Evolutionary conservation across 352 stramenopile genomes (phyloP), one percentile per base, ranked within the genome.

Genomic region (Pythium phragmitis): DNA sequence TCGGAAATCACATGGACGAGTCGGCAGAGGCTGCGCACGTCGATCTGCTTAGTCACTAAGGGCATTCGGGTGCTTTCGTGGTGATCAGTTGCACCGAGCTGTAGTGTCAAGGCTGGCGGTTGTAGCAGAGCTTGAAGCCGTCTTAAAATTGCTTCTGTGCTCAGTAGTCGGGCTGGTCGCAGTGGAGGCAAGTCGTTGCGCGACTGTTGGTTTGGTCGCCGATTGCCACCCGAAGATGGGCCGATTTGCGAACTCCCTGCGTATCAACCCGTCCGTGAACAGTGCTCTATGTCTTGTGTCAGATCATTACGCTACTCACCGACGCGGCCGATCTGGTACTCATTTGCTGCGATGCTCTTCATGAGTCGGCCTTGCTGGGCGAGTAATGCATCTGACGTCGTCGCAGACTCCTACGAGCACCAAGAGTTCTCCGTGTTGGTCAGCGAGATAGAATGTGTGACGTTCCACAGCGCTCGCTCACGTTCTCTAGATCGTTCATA

Each of bases 401-500:
- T 48, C 36, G 36, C 52, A 23, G 37, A 46, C n/a, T 58, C 52
- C 52, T 58, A n/a, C 36, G 37, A 17, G 37, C 37, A 16, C 37
- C 37, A 21, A 30, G 26, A 5, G 26, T 30, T 17, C 5, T 19
- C 33, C 36, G 28, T 17, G 14, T 60, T 7, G 49, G 52, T 30
- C 7, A 6, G 21, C 17, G 9, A 46, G 33, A 39, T 19, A 23
- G 4, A 45, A 12, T 3, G 21, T 23, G 45, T 47, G 19, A 49
- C 26, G 4, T 30, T 5, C 33, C 41, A 12, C 45, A 33, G 19
- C 16, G 9, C 39, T 1, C 23, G 47, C 72, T 42, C 46, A 91
- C 82, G 47, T 77, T 73, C 41, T 88, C 80, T 2, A 91, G 60
- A 23, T 89, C 82, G 55, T 84, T 91, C 82, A 89, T 86, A 58